These are phyloP conservation scores for Acer negundo DNA, from an alignment of 345 rosid genomes.

Conservation along the genomic window DNA sequence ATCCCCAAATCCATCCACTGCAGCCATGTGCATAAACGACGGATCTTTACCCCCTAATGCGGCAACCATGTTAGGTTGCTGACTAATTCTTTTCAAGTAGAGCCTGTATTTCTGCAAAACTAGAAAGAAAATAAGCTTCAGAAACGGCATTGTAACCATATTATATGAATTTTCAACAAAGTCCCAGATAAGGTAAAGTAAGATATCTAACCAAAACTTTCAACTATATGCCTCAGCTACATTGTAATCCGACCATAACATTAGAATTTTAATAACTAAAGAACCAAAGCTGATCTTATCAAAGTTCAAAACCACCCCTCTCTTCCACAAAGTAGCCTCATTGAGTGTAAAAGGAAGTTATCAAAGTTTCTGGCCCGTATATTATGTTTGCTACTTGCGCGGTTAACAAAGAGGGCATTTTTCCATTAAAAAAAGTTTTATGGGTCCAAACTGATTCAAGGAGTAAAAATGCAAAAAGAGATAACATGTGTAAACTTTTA, in stretches of 20 bases:
- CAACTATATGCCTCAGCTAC: background rate
- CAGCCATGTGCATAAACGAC: slow-evolving; percentile 48
- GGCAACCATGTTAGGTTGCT: slow-evolving; percentile 58
- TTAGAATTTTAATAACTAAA: background rate
- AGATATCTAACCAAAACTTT: background rate
- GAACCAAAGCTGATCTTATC: background rate
- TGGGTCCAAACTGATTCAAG: background rate
- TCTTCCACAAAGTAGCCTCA: background rate
- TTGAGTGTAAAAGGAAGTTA: background rate
- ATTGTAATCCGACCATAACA: background rate
- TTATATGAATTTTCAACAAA: slow-evolving; percentile 8
- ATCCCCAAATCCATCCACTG: slow-evolving; percentile 62
- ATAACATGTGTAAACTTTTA: background rate
- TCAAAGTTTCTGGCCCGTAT: background rate
- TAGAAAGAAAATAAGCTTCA: slow-evolving; percentile 11
- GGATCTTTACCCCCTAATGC: slow-evolving; percentile 60
- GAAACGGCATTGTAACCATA: background rate
- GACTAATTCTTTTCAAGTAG: slow-evolving; percentile 71
- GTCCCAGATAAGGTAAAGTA: background rate
- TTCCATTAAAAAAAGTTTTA: background rate
- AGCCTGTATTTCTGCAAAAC: slow-evolving; percentile 80
- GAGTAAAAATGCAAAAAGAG: background rate
- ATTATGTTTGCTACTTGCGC: background rate
- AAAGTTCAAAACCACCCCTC: background rate
- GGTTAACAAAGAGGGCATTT: background rate